Evolutionary conservation across 2,329 filamentous ascomycete genomes (phyloP).

Genomic region (Emmonsiellopsis sp.): DNA sequence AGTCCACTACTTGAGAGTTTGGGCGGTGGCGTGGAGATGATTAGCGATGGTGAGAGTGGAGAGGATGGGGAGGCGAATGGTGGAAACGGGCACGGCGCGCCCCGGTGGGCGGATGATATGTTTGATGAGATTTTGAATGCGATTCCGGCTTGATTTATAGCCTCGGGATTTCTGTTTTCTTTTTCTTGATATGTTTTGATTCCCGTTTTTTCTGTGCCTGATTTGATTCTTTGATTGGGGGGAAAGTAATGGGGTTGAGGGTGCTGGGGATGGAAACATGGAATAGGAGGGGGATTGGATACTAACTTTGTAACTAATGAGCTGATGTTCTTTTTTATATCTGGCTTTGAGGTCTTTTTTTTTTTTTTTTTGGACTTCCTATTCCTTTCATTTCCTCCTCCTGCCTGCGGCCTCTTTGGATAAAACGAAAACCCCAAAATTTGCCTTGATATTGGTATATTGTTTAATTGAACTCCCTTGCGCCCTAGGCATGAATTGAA

Average conservation of each 20-base stretch:
- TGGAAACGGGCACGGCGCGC: not conserved
- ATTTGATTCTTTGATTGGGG: no score
- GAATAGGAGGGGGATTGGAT: not conserved
- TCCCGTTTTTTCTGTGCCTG: no score
- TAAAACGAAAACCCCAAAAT: no score
- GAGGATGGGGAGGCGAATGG: not conserved
- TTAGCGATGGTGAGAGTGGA: not conserved
- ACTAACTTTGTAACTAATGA: not conserved
- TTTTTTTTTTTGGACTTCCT: no score
- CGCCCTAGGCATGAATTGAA: no score
- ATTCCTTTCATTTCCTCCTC: no score
- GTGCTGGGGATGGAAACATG: no score
- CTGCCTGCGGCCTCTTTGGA: no score
- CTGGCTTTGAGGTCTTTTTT: no score
- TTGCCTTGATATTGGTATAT: no score
- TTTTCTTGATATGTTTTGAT: not conserved
- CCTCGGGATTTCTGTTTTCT: not conserved
- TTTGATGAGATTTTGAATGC: conserved; percentile 7
- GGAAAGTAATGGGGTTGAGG: no score
- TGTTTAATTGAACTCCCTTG: no score
- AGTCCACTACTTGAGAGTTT: not conserved
- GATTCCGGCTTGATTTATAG: conserved; percentile 2
- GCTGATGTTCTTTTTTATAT: not conserved
- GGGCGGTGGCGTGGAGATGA: not conserved
- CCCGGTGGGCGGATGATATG: conserved; percentile 7